Conservation (phyloP, 176 grass and related monocot genomes). For the Urochloa ruziziensis region DNA sequence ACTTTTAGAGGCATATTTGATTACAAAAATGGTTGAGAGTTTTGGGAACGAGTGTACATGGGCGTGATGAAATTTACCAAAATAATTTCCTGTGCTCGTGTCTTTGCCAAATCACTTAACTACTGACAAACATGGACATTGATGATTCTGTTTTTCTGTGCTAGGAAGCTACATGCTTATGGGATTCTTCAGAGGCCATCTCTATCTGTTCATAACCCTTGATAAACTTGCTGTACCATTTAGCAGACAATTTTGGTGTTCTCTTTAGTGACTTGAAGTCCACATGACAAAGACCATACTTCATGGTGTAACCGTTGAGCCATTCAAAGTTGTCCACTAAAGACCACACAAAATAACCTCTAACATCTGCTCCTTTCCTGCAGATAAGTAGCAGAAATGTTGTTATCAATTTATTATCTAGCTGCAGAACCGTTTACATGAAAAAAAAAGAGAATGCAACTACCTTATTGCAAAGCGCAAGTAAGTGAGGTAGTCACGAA, state of each 20-base stretch:
- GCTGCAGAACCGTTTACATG: not conserved
- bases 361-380: slow-evolving; percentile 70
- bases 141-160: not conserved
- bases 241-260: slow-evolving; percentile 45
- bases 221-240: slow-evolving; percentile 59
- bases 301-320: slow-evolving; percentile 40
- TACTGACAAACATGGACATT: not conserved
- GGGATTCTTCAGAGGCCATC: not conserved
- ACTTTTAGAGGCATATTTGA: not conserved
- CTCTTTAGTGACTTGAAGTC: slow-evolving; percentile 50
- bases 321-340: slow-evolving; percentile 70
- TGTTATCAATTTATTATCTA: not conserved
- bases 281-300: slow-evolving; percentile 55
- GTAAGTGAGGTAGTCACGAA: slow-evolving; percentile 47
- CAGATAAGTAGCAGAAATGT: not conserved
- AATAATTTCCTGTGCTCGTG: not conserved
- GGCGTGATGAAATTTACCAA: not conserved
- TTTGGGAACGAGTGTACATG: not conserved
- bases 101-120: not conserved
- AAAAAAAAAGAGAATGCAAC: not conserved
- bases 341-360: slow-evolving; percentile 67
- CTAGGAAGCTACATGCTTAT: not conserved
- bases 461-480: slow-evolving; percentile 43
- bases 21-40: not conserved
- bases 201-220: slow-evolving; percentile 22